These are phyloP conservation scores for Erigeron canadensis DNA, from an alignment of 129 eudicot genomes.

Conservation along the genomic window DNA sequence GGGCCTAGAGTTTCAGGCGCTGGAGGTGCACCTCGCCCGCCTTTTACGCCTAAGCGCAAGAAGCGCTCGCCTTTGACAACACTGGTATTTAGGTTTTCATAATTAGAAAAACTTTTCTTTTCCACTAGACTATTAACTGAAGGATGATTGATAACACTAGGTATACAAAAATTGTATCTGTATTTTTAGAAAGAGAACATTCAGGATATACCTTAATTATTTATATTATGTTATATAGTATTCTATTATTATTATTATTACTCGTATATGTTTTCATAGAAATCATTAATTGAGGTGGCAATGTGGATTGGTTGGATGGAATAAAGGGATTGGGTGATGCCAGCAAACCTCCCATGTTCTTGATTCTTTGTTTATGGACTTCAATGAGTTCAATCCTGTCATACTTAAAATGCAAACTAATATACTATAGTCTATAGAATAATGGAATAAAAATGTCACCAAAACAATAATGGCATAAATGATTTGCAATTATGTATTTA, in stretches of 20 bases:
- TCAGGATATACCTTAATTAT: not conserved
- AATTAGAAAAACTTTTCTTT: no score
- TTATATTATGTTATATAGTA: not conserved
- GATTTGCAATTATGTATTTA: not conserved
- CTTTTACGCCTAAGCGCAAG: no score
- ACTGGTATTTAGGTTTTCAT: no score
- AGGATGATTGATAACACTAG: not conserved
- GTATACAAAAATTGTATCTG: not conserved
- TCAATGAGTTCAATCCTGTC: conserved; percentile 8
- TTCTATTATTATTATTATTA: not conserved
- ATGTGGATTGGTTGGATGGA: conserved; percentile 36
- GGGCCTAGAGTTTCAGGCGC: no score
- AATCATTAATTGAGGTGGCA: conserved; percentile 15
- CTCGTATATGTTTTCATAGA: not conserved
- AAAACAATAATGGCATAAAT: conserved; percentile 15
- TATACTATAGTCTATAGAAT: conserved; percentile 4
- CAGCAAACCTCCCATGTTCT: conserved; percentile 53
- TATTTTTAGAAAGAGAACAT: not conserved
- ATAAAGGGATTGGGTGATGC: conserved; percentile 31
- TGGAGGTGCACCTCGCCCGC: no score
- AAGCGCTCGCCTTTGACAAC: no score
- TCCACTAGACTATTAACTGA: no score
- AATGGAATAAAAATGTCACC: conserved; percentile 3
- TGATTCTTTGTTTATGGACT: conserved; percentile 44
- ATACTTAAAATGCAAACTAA: conserved; percentile 23